Conservation (phyloP, 2,329 filamentous ascomycete genomes). For the Ophiostoma pallidulum region DNA sequence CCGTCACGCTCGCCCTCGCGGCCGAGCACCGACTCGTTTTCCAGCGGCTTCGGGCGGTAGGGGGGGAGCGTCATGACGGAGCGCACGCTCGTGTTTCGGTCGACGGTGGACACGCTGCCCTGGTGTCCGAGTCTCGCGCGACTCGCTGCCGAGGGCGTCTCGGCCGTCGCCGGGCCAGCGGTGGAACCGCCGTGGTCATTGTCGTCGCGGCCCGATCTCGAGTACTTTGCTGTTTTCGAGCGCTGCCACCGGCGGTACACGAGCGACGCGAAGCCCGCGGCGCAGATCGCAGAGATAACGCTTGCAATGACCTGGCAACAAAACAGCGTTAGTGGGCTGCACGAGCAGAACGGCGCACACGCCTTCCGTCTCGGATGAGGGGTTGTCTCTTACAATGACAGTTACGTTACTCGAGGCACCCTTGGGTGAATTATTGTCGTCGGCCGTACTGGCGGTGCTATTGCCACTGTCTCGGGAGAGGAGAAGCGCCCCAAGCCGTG, state of each 20-base stretch:
- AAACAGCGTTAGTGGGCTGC: too few relatives aligned
- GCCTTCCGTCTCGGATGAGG: background rate
- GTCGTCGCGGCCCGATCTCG: slow-evolving; percentile 20
- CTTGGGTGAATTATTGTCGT: too few relatives aligned
- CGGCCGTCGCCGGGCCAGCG: slow-evolving; percentile 12
- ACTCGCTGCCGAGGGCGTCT: background rate
- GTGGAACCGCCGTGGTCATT: slow-evolving; percentile 13
- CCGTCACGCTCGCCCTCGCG: slow-evolving; percentile 86
- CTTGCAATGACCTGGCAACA: background rate
- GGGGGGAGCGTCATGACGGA: slow-evolving; percentile 91
- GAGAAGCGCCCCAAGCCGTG: background rate
- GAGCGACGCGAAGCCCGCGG: background rate
- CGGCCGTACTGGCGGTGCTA: background rate
- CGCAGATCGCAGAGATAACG: background rate
- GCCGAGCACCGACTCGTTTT: slow-evolving; percentile 73
- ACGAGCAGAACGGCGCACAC: too few relatives aligned
- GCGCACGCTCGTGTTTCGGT: slow-evolving; percentile 76
- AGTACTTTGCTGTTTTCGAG: slow-evolving; percentile 11
- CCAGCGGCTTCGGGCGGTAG: slow-evolving; percentile 64
- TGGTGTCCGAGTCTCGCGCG: background rate
- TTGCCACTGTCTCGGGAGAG: background rate
- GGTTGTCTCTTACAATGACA: slow-evolving; percentile 4
- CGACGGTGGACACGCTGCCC: slow-evolving; percentile 36
- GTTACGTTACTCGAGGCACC: background rate
- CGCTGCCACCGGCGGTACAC: slow-evolving; percentile 9